Base-by-base conservation (phyloP, 148 eudicot species). In the Rhododendron vialii region DNA sequence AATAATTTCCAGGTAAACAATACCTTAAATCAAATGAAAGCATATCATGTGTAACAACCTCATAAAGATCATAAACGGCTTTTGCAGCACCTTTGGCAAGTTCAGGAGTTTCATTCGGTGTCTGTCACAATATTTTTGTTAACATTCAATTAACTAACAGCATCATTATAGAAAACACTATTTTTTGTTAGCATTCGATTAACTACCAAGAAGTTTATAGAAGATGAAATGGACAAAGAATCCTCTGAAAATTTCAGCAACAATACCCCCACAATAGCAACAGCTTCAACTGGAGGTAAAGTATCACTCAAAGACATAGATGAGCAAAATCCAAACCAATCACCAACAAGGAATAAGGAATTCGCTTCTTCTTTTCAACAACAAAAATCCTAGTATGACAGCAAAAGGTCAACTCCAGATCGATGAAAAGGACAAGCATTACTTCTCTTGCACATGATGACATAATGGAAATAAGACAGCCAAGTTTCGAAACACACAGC, bases 11-110 rank as follows among this genome's bases (percentile, higher is more conserved):
- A 53, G 1, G 38, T 14, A 69, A 78, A 57, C 20, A 30, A 71
- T 82, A 97, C 99, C 98, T 93, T 84, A 98, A 90, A 91, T 98
- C 96, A 85, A 88, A 79, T 57, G 95, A 92, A 85, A 98, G 89
- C 86, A 98, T 88, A 82, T 94, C 98, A 82, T 93, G 98, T 7
- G 98, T 93, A 84, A 98, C 98, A 63, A 95, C 98, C 61, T 98
- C 99, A 89, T 98, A 95, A 63, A 98, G 87, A 69, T 93, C 99
- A 79, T 78, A 92, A 4, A 98, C 87, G 75, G 99, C 99, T 85
- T 95, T 93, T 22, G 98, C 95, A 87, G 98, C 99, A 83, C 98
- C 98, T 91, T 87, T 92, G 79, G 96, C 94, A 80, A 91, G 96
- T 87, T 92, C 94, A 67, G 94, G 92, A 82, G 95, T 92, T 86